A percentile compares a stretch with the other conserved stretches of the same genome.
Conservation (phyloP, 2,329 filamentous ascomycete genomes). For the Colletotrichum sp. region DNA sequence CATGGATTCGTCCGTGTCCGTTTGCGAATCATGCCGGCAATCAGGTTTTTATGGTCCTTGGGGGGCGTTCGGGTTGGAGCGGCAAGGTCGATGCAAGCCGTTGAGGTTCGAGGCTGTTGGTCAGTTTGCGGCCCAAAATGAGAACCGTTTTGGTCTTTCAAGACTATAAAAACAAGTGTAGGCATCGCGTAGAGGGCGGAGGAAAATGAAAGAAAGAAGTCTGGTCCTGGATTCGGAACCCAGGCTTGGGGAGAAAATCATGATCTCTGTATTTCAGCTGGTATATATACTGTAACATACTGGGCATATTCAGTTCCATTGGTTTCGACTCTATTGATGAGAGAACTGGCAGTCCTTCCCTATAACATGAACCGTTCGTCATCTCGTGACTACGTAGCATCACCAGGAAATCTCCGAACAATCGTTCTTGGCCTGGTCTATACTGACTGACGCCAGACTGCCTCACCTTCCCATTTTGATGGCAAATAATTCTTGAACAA, state of each 20-base stretch:
- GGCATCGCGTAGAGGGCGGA: background rate
- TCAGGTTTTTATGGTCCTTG: background rate
- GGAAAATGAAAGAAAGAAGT: background rate
- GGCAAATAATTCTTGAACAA: background rate
- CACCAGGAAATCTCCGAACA: background rate
- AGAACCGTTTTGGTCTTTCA: background rate
- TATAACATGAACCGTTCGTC: background rate
- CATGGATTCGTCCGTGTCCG: background rate
- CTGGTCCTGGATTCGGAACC: background rate
- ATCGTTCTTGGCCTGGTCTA: background rate
- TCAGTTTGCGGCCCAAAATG: background rate
- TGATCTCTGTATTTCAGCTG: background rate
- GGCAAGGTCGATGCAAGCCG: background rate
- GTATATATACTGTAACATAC: background rate
- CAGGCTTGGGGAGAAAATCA: background rate
- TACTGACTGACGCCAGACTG: background rate
- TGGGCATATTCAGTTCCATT: background rate
- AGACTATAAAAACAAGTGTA: background rate
- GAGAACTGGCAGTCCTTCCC: background rate
- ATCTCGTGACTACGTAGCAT: background rate
- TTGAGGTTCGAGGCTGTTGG: background rate
- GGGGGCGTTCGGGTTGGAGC: background rate
- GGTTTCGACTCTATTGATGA: background rate
- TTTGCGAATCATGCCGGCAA: background rate
- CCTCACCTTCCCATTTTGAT: background rate